Percentiles rank a stretch among this genome's conserved stretches.
These are phyloP conservation scores for Staphylotrichum tortipilum DNA, from an alignment of 495 filamentous ascomycete species.

Conservation along the genomic window DNA sequence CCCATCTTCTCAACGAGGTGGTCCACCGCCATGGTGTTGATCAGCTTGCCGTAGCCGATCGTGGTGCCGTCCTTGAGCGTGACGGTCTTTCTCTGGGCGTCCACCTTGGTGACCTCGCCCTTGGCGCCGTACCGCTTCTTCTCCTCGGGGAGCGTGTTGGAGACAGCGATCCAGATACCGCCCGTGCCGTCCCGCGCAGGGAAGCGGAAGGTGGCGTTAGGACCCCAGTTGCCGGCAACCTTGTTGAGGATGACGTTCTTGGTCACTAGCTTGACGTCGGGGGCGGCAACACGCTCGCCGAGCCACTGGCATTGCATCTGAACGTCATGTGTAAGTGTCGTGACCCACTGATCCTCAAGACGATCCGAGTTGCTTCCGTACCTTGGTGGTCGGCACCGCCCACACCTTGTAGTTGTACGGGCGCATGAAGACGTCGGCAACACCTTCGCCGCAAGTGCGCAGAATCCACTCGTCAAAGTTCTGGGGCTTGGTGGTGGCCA, in stretches of 20 bases:
- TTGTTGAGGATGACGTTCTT: constrained; percentile 94
- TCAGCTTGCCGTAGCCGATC: constrained; percentile 84
- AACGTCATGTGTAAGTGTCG: no score
- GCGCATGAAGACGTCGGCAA: constrained; percentile 96
- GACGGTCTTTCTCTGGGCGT: constrained; percentile 74
- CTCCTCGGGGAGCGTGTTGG: constrained; percentile 83
- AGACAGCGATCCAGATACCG: constrained; percentile 98
- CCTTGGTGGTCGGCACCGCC: constrained; percentile 97
- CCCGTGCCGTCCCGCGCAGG: constrained; percentile 91
- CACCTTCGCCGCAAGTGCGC: constrained; percentile 78
- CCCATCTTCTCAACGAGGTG: constrained; percentile 78
- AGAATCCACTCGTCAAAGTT: constrained; percentile 99
- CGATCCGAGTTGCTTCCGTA: constrained; percentile 33
- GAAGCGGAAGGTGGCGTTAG: constrained; percentile 98
- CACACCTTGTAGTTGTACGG: constrained; percentile 99
- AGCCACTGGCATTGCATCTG: constrained; percentile 99
- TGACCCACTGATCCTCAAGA: no score
- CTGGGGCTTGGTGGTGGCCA: constrained; percentile 81
- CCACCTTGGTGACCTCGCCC: constrained; percentile 74
- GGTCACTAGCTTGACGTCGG: constrained; percentile 90
- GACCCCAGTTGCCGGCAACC: constrained; percentile 95
- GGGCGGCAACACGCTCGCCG: constrained; percentile 95
- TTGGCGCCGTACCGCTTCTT: constrained; percentile 84
- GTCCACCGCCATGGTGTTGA: constrained; percentile 96
- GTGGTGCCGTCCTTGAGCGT: constrained; percentile 77